phyloP scores from a whole-genome alignment of 2,329 filamentous ascomycete species.

The Monilinia polystroma region DNA sequence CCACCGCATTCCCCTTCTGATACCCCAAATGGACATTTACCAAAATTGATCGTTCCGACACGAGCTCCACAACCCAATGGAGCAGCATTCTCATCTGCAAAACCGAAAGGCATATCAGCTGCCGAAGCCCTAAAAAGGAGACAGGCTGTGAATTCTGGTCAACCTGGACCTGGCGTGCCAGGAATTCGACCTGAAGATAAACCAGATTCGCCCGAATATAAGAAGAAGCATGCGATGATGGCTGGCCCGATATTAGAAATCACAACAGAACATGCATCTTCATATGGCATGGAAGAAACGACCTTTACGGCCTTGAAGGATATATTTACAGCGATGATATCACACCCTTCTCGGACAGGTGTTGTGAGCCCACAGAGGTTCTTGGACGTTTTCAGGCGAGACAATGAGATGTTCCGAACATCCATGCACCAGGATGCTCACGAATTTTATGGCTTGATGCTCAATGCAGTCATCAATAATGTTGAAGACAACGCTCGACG shows the following conservation, averaged over 20 bases:
- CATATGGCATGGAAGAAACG: slow-evolving; percentile 91
- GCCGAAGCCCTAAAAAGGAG: slow-evolving; percentile 58
- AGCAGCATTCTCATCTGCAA: slow-evolving; percentile 47
- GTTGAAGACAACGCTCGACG: slow-evolving; percentile 83
- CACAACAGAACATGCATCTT: slow-evolving; percentile 72
- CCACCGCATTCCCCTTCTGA: slow-evolving; percentile 70
- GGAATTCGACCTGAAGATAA: slow-evolving; percentile 76
- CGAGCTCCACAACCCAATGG: slow-evolving; percentile 49
- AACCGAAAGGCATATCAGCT: slow-evolving; percentile 53
- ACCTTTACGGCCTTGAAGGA: slow-evolving; percentile 94
- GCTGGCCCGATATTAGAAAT: slow-evolving; percentile 85
- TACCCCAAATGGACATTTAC: slow-evolving; percentile 59
- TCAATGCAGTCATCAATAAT: slow-evolving; percentile 95
- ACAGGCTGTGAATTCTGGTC: slow-evolving; percentile 53
- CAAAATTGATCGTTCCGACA: slow-evolving; percentile 60
- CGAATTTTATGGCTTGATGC: slow-evolving; percentile 88
- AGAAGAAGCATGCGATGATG: slow-evolving; percentile 92
- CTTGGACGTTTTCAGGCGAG: slow-evolving; percentile 85
- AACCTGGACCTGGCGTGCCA: slow-evolving; percentile 53
- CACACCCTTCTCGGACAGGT: slow-evolving; percentile 77
- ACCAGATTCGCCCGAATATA: slow-evolving; percentile 92
- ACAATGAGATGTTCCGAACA: slow-evolving; percentile 96
- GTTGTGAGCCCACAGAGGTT: slow-evolving; percentile 92
- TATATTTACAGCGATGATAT: slow-evolving; percentile 88
- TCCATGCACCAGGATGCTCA: slow-evolving; percentile 99